Base-by-base conservation (phyloP, 2,329 filamentous ascomycete genomes). In the Mollisiaceae sp. region DNA sequence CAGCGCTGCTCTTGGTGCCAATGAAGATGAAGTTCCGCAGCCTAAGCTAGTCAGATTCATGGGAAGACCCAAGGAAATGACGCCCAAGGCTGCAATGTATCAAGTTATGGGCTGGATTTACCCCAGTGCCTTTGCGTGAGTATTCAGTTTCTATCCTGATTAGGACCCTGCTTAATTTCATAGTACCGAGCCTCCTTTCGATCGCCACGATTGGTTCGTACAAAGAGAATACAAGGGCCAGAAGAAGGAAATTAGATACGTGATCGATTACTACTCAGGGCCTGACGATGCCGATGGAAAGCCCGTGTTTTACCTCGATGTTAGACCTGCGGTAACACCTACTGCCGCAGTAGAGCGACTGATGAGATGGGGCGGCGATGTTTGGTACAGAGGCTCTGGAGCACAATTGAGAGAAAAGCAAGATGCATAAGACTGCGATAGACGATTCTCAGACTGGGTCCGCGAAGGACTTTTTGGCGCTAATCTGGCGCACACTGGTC, bases 201-300 rank as follows among this genome's bases (percentile, higher is more conserved):
- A 99, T 79, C 88, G 95, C 67, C 95, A 99, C 77, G 95, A 99
- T 77, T 99, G 95, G 95, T 98, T 90, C 76, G 91, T 99, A 50
- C 86, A 91, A 70, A 86, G 95, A 68, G 85, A 90, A 39, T 79
- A 85, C 58, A 83, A 89, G 62, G 92, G 91, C 35, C 77, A 89
- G 65, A 83, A 82, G 73, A 90, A 89, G 76, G 90, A 97, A 81
- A 83, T 97, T 55, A 88, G 95, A 74, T 99, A 99, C 77, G 88
- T 99, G 63, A 99, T 99, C 77, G 95, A 99, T 78, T 98, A 97
- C 79, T 98, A 98, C 79, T 90, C 91, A 39, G 94, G 89, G 6
- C 89, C 89, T 27, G 90, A 91, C 1, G 74, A 76, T 38, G 87
- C 90, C 2, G 91, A 87, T 0, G 95, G 94, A 38, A 93, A 97